These are phyloP conservation scores for Capronia americana DNA, from an alignment of 2,329 filamentous ascomycete species.

Conservation along the genomic window DNA sequence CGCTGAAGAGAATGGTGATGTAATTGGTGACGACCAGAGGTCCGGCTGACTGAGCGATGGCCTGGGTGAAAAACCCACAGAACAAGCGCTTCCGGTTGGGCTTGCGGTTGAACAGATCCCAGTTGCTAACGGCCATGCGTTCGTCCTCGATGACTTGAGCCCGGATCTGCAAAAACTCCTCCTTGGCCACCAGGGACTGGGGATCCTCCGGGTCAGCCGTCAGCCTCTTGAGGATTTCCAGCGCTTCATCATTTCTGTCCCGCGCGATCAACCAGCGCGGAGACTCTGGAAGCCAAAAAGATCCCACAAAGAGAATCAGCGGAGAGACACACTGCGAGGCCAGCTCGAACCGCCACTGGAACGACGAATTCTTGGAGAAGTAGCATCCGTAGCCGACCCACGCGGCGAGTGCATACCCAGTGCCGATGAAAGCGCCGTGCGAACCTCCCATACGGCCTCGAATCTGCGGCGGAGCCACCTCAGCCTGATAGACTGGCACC, in stretches of 20 bases:
- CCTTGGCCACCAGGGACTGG: background rate
- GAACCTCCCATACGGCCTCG: conserved; percentile 43
- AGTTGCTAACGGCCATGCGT: background rate
- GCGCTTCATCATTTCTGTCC: conserved; percentile 22
- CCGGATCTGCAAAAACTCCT: background rate
- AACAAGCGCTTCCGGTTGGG: background rate
- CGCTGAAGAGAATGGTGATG: background rate
- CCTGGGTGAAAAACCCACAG: background rate
- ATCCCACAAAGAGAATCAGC: background rate
- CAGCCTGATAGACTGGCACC: conserved; percentile 36
- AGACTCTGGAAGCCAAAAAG: conserved; percentile 10
- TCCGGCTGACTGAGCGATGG: conserved; percentile 34
- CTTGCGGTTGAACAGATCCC: background rate
- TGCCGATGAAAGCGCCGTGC: conserved; percentile 46
- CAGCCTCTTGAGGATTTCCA: conserved; percentile 13
- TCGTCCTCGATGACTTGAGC: background rate
- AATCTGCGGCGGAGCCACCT: conserved; percentile 42
- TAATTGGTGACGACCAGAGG: background rate
- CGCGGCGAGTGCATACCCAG: conserved; percentile 49
- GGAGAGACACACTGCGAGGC: background rate
- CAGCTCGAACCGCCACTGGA: background rate
- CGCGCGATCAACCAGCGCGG: conserved; percentile 17
- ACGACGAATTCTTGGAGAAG: background rate
- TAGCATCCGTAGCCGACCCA: conserved; percentile 48
- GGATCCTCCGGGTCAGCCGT: conserved; percentile 20